phyloP scores from a whole-genome alignment of 1,284 basidiomycete species.

The Cryptococcus hybrid region DNA sequence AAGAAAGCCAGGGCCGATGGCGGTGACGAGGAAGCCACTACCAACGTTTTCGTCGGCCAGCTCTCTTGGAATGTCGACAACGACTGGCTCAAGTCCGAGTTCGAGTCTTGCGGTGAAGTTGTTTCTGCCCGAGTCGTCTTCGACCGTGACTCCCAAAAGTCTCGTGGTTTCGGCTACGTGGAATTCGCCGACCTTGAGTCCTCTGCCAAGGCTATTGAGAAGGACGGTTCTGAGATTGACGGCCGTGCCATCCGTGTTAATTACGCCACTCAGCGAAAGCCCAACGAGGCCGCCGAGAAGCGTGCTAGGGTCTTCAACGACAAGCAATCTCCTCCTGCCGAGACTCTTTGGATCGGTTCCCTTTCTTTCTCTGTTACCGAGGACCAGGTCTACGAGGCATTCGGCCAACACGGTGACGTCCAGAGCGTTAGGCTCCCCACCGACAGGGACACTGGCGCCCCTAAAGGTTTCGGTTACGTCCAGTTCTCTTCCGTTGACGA shows the following conservation, averaged over 20 bases:
- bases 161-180: constrained; percentile 93
- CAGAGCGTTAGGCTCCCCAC: constrained; percentile 89
- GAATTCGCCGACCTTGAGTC: constrained; percentile 69
- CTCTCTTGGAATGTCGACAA: constrained; percentile 98
- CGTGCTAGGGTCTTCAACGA: constrained; percentile 78
- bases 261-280: constrained; percentile 59
- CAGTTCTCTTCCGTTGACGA: constrained; percentile 80
- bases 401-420: constrained; percentile 85
- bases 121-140: constrained; percentile 83
- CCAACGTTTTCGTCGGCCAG: constrained; percentile 86
- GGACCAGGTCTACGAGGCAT: constrained; percentile 87
- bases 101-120: constrained; percentile 84
- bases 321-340: constrained; percentile 65
- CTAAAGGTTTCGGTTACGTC: constrained; percentile 97
- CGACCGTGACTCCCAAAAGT: constrained; percentile 83
- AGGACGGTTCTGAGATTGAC: constrained; percentile 82
- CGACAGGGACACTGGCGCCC: constrained; percentile 83
- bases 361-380: constrained; percentile 78
- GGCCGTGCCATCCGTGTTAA: constrained; percentile 87
- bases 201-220: constrained; percentile 71
- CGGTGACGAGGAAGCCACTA: constrained; percentile 58
- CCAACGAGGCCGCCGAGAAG: constrained; percentile 62
- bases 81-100: constrained; percentile 91
- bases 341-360: constrained; percentile 87
- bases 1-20: constrained; percentile 64